These are phyloP conservation scores for Ammopiptanthus mongolicus DNA, from an alignment of 306 rosid genomes.

Conservation along the genomic window DNA sequence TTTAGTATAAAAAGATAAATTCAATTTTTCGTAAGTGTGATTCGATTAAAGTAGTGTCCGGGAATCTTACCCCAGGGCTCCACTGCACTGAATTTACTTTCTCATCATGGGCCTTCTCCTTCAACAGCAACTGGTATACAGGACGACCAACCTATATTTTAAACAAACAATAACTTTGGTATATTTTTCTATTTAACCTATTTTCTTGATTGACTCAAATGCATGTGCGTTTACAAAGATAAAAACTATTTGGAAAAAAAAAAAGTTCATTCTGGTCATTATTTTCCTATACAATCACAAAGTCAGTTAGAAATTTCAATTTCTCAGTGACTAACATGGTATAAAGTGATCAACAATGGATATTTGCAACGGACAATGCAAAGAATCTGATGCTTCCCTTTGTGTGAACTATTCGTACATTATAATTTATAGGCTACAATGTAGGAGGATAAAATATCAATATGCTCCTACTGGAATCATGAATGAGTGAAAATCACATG, in stretches of 20 bases:
- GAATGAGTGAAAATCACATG: conserved; percentile 2
- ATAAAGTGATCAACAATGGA: conserved; percentile 7
- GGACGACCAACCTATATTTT: conserved; percentile 47
- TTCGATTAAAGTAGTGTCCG: neutral
- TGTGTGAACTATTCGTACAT: too few species aligned
- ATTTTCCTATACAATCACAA: neutral
- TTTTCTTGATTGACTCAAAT: neutral
- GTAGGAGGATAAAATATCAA: neutral
- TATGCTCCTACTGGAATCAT: neutral
- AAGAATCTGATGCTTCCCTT: too few species aligned
- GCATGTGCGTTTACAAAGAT: conserved; percentile 5
- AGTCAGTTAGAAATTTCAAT: conserved; percentile 13
- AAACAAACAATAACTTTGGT: neutral
- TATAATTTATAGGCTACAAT: too few species aligned
- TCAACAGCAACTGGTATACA: conserved; percentile 46
- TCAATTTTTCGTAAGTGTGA: neutral
- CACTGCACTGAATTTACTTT: conserved; percentile 60
- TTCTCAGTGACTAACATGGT: conserved; percentile 27
- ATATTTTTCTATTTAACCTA: neutral
- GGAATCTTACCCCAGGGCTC: conserved; percentile 66
- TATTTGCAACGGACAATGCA: too few species aligned
- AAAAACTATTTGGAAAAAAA: neutral
- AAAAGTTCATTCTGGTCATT: neutral
- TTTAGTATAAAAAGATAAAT: neutral
- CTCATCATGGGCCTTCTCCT: conserved; percentile 65